Evolutionary conservation across 257 asterid species (phyloP).

Genomic region (Ballota nigra): DNA sequence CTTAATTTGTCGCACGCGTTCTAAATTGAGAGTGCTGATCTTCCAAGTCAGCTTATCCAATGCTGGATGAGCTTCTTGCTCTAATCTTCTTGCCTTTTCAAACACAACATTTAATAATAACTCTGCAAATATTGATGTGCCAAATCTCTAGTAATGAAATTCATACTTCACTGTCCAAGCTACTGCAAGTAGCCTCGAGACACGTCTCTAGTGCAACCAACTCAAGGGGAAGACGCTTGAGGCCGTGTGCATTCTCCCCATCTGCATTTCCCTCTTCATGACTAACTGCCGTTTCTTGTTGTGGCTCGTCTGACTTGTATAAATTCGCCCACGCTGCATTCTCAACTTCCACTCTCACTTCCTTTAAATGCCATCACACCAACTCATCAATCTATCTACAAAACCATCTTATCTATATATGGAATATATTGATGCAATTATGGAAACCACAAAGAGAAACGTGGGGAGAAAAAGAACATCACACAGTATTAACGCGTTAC

Average conservation of each 20-base stretch:
- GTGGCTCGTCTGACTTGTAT: constrained; percentile 50
- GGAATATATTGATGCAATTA: too few species aligned
- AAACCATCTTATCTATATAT: not conserved
- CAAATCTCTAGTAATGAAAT: not conserved
- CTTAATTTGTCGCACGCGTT: constrained; percentile 78
- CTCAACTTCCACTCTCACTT: constrained; percentile 45
- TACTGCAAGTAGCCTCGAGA: constrained; percentile 87
- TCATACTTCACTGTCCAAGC: constrained; percentile 71
- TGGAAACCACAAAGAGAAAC: too few species aligned
- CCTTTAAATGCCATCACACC: constrained; percentile 38
- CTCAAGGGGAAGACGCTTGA: constrained; percentile 80
- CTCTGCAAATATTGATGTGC: not conserved
- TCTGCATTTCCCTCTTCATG: constrained; percentile 38
- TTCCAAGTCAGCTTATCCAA: constrained; percentile 74
- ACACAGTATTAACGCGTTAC: too few species aligned
- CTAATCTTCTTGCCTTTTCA: constrained; percentile 62
- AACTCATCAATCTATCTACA: not conserved
- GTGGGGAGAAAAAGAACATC: too few species aligned
- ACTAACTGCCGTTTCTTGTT: constrained; percentile 29
- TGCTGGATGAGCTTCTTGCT: constrained; percentile 82
- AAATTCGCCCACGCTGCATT: constrained; percentile 55
- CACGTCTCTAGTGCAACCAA: constrained; percentile 90
- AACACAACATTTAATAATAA: not conserved
- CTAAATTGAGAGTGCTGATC: constrained; percentile 79
- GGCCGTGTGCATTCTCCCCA: constrained; percentile 41